Percentiles rank a stretch among this genome's conserved stretches.
Evolutionary conservation across 306 rosid species (phyloP).

Genomic region (Prunus mira): DNA sequence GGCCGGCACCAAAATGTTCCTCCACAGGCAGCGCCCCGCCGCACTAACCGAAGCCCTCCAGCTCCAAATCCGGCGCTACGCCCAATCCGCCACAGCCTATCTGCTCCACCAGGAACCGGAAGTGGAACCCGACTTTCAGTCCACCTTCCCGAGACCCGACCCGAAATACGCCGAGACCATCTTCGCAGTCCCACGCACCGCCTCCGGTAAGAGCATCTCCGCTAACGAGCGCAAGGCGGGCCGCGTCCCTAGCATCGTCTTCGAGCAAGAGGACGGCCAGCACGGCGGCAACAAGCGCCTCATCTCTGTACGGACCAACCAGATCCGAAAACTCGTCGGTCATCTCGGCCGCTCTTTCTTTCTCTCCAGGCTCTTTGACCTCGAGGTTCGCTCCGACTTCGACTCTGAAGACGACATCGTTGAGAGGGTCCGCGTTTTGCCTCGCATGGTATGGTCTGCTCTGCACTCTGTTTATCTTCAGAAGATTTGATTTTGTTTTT

Average conservation of each 20-base stretch:
- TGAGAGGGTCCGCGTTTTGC: conserved; percentile 82
- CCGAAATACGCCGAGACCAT: conserved; percentile 75
- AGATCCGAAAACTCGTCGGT: conserved; percentile 75
- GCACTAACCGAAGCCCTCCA: conserved; percentile 7
- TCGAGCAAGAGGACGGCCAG: conserved; percentile 85
- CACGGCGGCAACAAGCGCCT: conserved; percentile 95
- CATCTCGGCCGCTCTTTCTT: conserved; percentile 79
- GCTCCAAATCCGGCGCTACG: conserved; percentile 44
- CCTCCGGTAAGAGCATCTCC: conserved; percentile 63
- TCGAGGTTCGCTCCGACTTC: conserved; percentile 57
- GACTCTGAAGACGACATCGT: conserved; percentile 44
- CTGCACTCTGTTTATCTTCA: not conserved
- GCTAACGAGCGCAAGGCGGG: conserved; percentile 82
- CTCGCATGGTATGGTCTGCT: conserved; percentile 46
- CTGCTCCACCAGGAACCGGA: conserved; percentile 31
- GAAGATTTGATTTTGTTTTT: not conserved
- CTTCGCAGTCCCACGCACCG: conserved; percentile 59
- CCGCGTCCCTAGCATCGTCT: conserved; percentile 76
- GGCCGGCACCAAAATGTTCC: conserved; percentile 11
- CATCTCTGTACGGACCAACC: conserved; percentile 66
- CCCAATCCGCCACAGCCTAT: conserved; percentile 40
- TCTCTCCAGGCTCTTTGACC: conserved; percentile 74
- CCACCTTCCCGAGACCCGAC: conserved; percentile 51
- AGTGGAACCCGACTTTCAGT: conserved; percentile 1
- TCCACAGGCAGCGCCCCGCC: conserved; percentile 25